Conservation (phyloP, 257 asterid genomes). For the Handroanthus guayacan region DNA sequence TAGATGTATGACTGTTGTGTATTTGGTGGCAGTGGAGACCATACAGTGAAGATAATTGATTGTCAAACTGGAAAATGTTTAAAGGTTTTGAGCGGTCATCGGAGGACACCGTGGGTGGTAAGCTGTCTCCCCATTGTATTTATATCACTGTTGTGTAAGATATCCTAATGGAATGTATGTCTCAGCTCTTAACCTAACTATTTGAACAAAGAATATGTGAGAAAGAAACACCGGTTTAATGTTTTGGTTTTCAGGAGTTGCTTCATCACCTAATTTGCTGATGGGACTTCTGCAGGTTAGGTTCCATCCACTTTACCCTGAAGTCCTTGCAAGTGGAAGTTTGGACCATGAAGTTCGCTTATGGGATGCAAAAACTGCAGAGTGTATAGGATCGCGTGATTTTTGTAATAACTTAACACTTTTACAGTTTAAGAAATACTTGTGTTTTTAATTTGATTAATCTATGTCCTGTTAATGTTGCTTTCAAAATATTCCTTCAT, state of each 20-base stretch:
- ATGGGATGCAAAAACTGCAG: slow-evolving; percentile 90
- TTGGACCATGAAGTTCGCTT: slow-evolving; percentile 97
- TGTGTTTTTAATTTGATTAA: slow-evolving; percentile 19
- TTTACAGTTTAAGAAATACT: slow-evolving; percentile 10
- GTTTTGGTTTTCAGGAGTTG: slow-evolving; percentile 6
- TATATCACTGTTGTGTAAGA: not conserved
- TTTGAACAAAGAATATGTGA: not conserved
- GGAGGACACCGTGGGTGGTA: slow-evolving; percentile 99
- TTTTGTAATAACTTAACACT: slow-evolving; percentile 67
- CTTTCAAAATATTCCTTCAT: slow-evolving; percentile 32
- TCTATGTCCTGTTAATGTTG: slow-evolving; percentile 26
- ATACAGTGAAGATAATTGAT: slow-evolving; percentile 92
- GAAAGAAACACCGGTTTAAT: not conserved
- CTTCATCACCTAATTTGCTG: slow-evolving; percentile 38
- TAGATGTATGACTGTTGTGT: not conserved
- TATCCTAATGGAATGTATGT: not conserved
- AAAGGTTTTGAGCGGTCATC: slow-evolving; percentile 96
- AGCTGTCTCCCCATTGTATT: slow-evolving; percentile 45
- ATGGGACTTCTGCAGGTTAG: slow-evolving; percentile 74
- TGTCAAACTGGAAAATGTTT: slow-evolving; percentile 91
- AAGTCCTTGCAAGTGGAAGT: slow-evolving; percentile 96
- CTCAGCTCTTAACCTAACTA: slow-evolving; percentile 15
- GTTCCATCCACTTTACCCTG: slow-evolving; percentile 89
- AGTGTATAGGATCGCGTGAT: slow-evolving; percentile 92
- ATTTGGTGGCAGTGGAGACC: slow-evolving; percentile 84